These are phyloP conservation scores for Rhodofomes roseus DNA, from an alignment of 1,284 basidiomycete species.

Conservation along the genomic window DNA sequence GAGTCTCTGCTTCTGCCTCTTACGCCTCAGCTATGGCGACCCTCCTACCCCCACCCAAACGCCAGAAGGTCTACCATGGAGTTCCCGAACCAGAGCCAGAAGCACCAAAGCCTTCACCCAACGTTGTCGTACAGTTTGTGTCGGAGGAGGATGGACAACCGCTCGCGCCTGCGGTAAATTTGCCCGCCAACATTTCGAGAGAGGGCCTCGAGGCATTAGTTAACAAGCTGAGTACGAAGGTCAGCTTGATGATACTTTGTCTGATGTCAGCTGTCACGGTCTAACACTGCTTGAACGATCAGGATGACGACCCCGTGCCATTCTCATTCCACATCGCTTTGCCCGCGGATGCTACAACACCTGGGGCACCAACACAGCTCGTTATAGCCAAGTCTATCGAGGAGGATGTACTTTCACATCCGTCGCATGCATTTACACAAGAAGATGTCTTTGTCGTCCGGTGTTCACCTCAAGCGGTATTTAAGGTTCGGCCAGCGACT, in stretches of 20 bases:
- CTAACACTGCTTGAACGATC: conserved; percentile 1
- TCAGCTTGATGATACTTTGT: conserved; percentile 26
- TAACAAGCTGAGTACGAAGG: conserved; percentile 78
- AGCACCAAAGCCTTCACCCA: conserved; percentile 51
- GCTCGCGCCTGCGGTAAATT: conserved; percentile 82
- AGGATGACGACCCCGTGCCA: conserved; percentile 86
- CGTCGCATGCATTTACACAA: conserved; percentile 68
- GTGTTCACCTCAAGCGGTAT: conserved; percentile 95
- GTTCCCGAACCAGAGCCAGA: conserved; percentile 61
- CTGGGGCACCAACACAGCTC: conserved; percentile 70
- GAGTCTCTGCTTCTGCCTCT: neutral
- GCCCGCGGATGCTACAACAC: conserved; percentile 48
- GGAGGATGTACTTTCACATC: conserved; percentile 71
- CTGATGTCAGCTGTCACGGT: neutral
- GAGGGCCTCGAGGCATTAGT: conserved; percentile 83
- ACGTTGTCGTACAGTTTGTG: conserved; percentile 87
- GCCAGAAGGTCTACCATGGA: conserved; percentile 78
- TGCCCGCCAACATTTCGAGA: conserved; percentile 84
- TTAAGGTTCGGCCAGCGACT: conserved; percentile 90
- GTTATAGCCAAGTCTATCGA: conserved; percentile 79
- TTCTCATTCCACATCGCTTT: conserved; percentile 84
- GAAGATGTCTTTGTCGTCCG: conserved; percentile 87
- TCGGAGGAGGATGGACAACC: conserved; percentile 79
- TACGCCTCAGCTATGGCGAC: conserved; percentile 60
- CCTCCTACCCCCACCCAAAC: conserved; percentile 80